Base-by-base conservation (phyloP, 2,329 filamentous ascomycete genomes). In the Parastagonospora nodorum region DNA sequence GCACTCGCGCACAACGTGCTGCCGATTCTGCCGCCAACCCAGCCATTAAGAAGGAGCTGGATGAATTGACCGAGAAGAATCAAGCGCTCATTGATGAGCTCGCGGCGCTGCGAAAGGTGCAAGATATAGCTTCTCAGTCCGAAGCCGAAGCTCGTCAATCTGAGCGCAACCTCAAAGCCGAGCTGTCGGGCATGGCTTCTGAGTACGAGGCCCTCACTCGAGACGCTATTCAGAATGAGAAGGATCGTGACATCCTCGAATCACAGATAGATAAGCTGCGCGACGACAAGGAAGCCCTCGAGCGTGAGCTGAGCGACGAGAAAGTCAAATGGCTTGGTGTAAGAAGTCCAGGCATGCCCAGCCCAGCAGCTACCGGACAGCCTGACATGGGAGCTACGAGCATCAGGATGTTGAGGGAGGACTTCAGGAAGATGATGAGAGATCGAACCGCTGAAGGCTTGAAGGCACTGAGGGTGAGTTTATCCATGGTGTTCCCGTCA, bases 361-460 rank as follows among this genome's bases (percentile, higher is more conserved):
- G 43, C 52, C 63, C 56, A 29, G 19, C 19, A 24, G 61, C 54
- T 8, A 53, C 53, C 6, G 48, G 56, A 1, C 57, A 61, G 49
- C 58, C 56, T 8, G 64, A 64, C 38, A 71, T 74, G 51, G 84
- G 87, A 57, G 82, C 78, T 8, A 89, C 85, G 9, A 88, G 85
- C 61, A 87, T 85, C 19, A 83, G 83, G 73, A 85, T 89, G 35
- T 67, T 90, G 65, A 85, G 86, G 72, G 86, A 86, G 55, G 88
- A 90, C 69, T 90, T 90, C 69, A 89, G 88, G 78, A 89, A 88
- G 77, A 90, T 90, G 87, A 89, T 90, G 87, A 81, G 86, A 57
- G 87, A 90, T 65, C 85, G 85, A 41, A 82, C 87, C 54, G 78
- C 80, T 1, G 88, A 90, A 70, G 86, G 83, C 54, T 76, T 85